Percentiles rank a stretch among this genome's conserved stretches.
Conservation (phyloP, 1,284 basidiomycete genomes). For the Puccinia coronata region DNA sequence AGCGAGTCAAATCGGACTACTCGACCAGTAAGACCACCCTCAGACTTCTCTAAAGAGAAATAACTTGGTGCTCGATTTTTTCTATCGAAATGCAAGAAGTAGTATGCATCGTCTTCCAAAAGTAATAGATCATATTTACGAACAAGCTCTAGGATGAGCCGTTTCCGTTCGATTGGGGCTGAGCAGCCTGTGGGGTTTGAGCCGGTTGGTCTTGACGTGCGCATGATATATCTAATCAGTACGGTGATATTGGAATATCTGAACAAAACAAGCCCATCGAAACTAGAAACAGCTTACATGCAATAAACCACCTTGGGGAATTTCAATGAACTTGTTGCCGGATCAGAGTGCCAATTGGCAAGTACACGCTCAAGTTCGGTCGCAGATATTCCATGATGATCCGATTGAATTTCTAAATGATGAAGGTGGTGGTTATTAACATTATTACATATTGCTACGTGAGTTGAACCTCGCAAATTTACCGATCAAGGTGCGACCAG, state of each 20-base stretch:
- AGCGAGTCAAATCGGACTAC: slow-evolving; percentile 57
- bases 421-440: neutral
- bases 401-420: slow-evolving; percentile 73
- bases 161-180: slow-evolving; percentile 71
- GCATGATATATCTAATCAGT: neutral
- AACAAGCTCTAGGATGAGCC: slow-evolving; percentile 74
- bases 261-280: neutral
- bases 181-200: slow-evolving; percentile 83
- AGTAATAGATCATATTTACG: slow-evolving; percentile 77
- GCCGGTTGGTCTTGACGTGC: slow-evolving; percentile 60
- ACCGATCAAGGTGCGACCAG: slow-evolving; percentile 38
- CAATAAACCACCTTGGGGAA: slow-evolving; percentile 83
- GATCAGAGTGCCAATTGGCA: slow-evolving; percentile 69
- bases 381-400: slow-evolving; percentile 73
- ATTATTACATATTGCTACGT: neutral
- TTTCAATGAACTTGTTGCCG: slow-evolving; percentile 62
- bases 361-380: slow-evolving; percentile 69
- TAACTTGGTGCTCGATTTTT: slow-evolving; percentile 33
- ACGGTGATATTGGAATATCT: neutral
- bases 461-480: neutral
- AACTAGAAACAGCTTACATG: slow-evolving; percentile 53
- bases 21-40: slow-evolving; percentile 55
- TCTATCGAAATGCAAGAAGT: slow-evolving; percentile 66
- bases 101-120: slow-evolving; percentile 71
- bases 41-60: slow-evolving; percentile 45